A percentile compares a stretch with the other conserved stretches of the same genome.
Evolutionary conservation across 2,329 filamentous ascomycete species (phyloP).

Genomic region (Fulvia fulva): DNA sequence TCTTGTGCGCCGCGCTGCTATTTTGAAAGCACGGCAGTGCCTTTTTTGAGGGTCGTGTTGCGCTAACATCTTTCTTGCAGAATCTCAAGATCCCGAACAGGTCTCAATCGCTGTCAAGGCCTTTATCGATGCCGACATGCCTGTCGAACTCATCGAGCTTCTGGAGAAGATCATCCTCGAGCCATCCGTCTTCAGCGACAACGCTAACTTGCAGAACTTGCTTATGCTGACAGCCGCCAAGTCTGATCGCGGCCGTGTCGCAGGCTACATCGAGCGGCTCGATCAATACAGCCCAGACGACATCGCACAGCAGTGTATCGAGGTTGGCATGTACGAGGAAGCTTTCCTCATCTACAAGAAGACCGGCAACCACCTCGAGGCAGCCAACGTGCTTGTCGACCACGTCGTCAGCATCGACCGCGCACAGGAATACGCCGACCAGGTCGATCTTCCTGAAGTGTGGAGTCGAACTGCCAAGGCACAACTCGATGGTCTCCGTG

Average conservation of each 20-base stretch:
- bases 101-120: slow-evolving; percentile 91
- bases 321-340: slow-evolving; percentile 92
- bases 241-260: slow-evolving; percentile 89
- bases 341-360: slow-evolving; percentile 99
- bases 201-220: slow-evolving; percentile 91
- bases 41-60: too few relatives aligned
- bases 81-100: slow-evolving; percentile 88
- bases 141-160: slow-evolving; percentile 90
- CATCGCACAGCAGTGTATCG: slow-evolving; percentile 87
- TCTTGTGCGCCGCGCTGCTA: background rate
- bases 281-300: slow-evolving; percentile 87
- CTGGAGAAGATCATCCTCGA: slow-evolving; percentile 99
- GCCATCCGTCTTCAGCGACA: slow-evolving; percentile 97
- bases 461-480: slow-evolving; percentile 99
- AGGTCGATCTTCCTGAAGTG: slow-evolving; percentile 88
- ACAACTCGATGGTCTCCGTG: slow-evolving; percentile 89
- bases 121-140: slow-evolving; percentile 86
- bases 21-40: background rate
- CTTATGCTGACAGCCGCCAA: slow-evolving; percentile 95
- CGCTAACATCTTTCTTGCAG: too few relatives aligned
- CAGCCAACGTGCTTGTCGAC: slow-evolving; percentile 88
- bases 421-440: slow-evolving; percentile 90
- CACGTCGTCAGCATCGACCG: slow-evolving; percentile 97
- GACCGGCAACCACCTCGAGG: slow-evolving; percentile 80
- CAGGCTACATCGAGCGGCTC: slow-evolving; percentile 92